These are phyloP conservation scores for Suhomyces choctaworum DNA, from an alignment of 1,139 yeast species.

Conservation along the genomic window DNA sequence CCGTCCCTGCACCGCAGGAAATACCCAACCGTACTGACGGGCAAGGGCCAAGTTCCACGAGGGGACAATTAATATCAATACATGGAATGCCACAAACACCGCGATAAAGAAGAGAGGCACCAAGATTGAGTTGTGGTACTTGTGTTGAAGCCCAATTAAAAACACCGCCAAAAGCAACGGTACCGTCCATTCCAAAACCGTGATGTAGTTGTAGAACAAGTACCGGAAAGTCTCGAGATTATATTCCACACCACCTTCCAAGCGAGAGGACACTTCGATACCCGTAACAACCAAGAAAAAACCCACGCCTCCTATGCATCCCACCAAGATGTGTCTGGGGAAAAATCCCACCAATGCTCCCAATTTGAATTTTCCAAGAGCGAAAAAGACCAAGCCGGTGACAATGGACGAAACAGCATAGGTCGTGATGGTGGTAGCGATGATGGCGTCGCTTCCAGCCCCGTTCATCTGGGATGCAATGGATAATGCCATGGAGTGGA, in stretches of 20 bases:
- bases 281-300: constrained; percentile 89
- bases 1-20: constrained; percentile 61
- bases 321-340: constrained; percentile 93
- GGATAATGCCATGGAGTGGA: constrained; percentile 88
- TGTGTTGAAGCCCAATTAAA: constrained; percentile 63
- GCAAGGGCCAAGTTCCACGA: constrained; percentile 59
- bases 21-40: constrained; percentile 82
- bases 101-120: constrained; percentile 79
- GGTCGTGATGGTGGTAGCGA: constrained; percentile 85
- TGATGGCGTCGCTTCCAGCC: constrained; percentile 53
- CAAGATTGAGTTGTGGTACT: constrained; percentile 68
- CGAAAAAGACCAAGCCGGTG: constrained; percentile 79
- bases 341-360: constrained; percentile 92
- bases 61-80: constrained; percentile 65
- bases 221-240: constrained; percentile 54
- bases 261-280: constrained; percentile 79
- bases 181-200: constrained; percentile 66
- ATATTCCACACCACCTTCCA: constrained; percentile 72
- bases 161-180: constrained; percentile 66
- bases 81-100: constrained; percentile 70
- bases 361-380: constrained; percentile 72
- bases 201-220: constrained; percentile 39
- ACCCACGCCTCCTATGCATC: constrained; percentile 98
- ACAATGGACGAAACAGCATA: constrained; percentile 80
- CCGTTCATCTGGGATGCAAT: constrained; percentile 60